Evolutionary conservation across 805 yeast genomes (phyloP).

Genomic region (Scheffersomyces ergatensis): DNA sequence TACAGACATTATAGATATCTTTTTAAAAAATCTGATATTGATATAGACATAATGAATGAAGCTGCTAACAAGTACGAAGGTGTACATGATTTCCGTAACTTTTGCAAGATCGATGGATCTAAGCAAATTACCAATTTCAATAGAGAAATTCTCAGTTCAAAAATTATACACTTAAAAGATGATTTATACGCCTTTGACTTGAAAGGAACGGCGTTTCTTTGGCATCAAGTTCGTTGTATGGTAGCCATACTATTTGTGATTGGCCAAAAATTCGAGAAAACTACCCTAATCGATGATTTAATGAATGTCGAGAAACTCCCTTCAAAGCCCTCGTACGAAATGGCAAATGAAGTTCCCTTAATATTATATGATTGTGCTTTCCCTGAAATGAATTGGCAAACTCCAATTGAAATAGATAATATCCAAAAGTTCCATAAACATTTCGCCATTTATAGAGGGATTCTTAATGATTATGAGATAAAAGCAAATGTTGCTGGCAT

Average conservation of each 20-base stretch:
- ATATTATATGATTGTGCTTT: conserved; percentile 83
- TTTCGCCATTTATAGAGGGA: conserved; percentile 39
- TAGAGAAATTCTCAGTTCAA: conserved; percentile 58
- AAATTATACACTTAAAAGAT: conserved; percentile 40
- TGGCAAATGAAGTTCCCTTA: conserved; percentile 89
- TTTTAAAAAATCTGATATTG: conserved; percentile 56
- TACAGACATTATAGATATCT: conserved; percentile 83
- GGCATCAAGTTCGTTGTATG: conserved; percentile 99
- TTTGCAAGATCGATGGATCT: conserved; percentile 91
- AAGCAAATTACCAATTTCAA: conserved; percentile 81
- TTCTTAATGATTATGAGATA: conserved; percentile 55
- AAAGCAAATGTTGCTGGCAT: conserved; percentile 53
- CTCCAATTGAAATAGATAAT: conserved; percentile 24
- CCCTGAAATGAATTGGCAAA: conserved; percentile 68
- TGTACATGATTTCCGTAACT: conserved; percentile 87
- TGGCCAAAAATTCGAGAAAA: conserved; percentile 73
- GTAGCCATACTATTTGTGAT: conserved; percentile 76
- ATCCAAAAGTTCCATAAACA: conserved; percentile 26
- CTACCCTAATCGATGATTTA: conserved; percentile 54
- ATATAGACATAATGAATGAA: conserved; percentile 62
- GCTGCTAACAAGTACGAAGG: conserved; percentile 70
- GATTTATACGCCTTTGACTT: conserved; percentile 70
- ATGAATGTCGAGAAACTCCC: conserved; percentile 58
- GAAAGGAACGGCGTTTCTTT: conserved; percentile 84
- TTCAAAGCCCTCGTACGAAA: conserved; percentile 73